Evolutionary conservation across 2,329 filamentous ascomycete species (phyloP), one percentile per base, ranked within the genome.

Genomic region (Mycocentrospora acerina): DNA sequence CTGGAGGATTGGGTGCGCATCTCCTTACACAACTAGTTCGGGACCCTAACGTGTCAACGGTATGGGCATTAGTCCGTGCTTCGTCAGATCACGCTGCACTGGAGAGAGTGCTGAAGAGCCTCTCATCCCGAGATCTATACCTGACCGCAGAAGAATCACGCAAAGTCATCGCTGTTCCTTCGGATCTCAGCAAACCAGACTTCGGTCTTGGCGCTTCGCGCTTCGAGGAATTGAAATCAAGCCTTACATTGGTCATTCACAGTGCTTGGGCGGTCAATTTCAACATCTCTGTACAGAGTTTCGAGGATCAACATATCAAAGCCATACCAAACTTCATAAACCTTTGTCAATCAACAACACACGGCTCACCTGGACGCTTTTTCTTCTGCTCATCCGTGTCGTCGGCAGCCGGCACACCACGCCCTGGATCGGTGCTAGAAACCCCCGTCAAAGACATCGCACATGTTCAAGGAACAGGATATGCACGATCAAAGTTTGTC

Each of bases 1-100:
- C 83, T 0, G 83, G 83, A 1, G 82, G 81, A 2, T 69, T 86
- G 0, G 83, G 83, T 2, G 72, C 79, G 0, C 81, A 84, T 48
- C 67, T 83, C 1, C 70, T 81, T 2, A 48, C 62, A 2, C 60
- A 68, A 24, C 48, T 71, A 4, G 53, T 64, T 15, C 40, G 28
- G 8, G 53, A 53, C 2, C 37, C 54, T 7, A 42, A 55, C 22
- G 60, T 70, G 5, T 39, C 53, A 4, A 65, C 64, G 6, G 64
- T 82, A 2, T 80, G 77, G 66, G 75, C 74, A 37, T 68, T 81
- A 2, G 73, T 80, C 4, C 71, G 79, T 22, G 75, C 75, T 2
- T 51, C 64, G 0, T 63, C 62, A 9, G 51, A 64, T 3, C 48
- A 67, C 0, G 53, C 59, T 11, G 55, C 67, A 2, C 50, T 53